A percentile compares a stretch with the other conserved stretches of the same genome.
Evolutionary conservation across 163 green algal genomes (phyloP).

Genomic region (Scenedesmus sp.): DNA sequence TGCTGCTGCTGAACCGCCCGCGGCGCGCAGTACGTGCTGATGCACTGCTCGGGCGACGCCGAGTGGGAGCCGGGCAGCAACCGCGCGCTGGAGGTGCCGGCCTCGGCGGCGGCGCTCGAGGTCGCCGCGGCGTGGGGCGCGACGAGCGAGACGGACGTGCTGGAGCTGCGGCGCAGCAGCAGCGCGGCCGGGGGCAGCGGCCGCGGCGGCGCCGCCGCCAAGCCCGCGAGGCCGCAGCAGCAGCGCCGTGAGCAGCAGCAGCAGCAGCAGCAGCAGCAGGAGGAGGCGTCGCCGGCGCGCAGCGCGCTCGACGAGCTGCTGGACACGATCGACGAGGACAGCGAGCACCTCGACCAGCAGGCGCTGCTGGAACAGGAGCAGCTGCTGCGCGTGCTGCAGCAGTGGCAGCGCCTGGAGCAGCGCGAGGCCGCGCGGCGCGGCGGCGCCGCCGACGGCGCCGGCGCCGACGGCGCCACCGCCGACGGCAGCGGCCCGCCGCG

Average conservation of each 20-base stretch:
- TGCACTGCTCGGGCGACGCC: not conserved
- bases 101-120: constrained; percentile 6
- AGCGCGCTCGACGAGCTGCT: too few species aligned
- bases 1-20: not conserved
- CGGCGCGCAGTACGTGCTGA: not conserved
- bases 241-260: too few species aligned
- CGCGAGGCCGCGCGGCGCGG: too few species aligned
- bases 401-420: too few species aligned
- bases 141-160: constrained; percentile 7
- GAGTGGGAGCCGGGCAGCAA: constrained; percentile 42
- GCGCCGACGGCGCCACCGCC: too few species aligned
- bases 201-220: too few species aligned
- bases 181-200: too few species aligned
- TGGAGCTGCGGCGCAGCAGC: not conserved
- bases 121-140: constrained; percentile 12
- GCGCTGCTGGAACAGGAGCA: not conserved
- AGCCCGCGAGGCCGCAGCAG: too few species aligned
- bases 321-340: not conserved
- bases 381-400: not conserved
- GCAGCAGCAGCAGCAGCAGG: too few species aligned
- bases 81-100: constrained; percentile 6
- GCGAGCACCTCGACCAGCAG: not conserved
- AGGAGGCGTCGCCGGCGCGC: too few species aligned
- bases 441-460: too few species aligned
- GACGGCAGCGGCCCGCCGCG: too few species aligned